A percentile compares a stretch with the other conserved stretches of the same genome.
These are phyloP conservation scores for Colletotrichum eremochloae DNA, from an alignment of 2,329 filamentous ascomycete genomes.

Conservation along the genomic window DNA sequence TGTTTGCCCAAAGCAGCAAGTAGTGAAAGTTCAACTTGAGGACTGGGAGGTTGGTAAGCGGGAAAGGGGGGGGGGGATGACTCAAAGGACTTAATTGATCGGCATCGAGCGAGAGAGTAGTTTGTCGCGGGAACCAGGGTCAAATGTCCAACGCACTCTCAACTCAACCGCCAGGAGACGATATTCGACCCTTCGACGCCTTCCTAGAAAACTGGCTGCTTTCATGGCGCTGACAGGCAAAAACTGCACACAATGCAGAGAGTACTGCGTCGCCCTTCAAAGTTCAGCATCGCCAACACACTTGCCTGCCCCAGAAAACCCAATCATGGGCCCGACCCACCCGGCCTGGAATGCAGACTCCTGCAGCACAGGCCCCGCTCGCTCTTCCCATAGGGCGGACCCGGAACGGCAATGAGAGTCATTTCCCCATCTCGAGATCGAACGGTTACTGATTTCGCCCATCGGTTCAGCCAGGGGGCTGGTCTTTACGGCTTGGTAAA, in stretches of 20 bases:
- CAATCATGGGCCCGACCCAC: constrained; percentile 46
- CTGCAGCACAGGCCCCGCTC: constrained; percentile 45
- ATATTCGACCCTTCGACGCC: constrained; percentile 2
- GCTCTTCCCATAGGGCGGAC: constrained; percentile 45
- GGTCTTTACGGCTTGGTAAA: not conserved
- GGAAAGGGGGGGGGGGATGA: not conserved
- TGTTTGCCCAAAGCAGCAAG: constrained; percentile 1
- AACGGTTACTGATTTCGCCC: constrained; percentile 11
- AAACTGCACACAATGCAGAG: constrained; percentile 25
- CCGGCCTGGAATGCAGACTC: constrained; percentile 46
- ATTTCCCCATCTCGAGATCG: constrained; percentile 35
- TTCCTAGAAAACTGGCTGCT: constrained; percentile 19
- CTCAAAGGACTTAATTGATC: constrained; percentile 4
- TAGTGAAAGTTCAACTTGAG: not conserved
- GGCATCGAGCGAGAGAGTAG: not conserved
- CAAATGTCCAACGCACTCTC: not conserved
- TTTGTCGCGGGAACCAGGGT: constrained; percentile 3
- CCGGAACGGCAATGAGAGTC: constrained; percentile 45
- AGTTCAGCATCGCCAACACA: constrained; percentile 44
- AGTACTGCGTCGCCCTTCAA: constrained; percentile 32
- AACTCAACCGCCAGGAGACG: constrained; percentile 11
- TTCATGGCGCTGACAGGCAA: constrained; percentile 27
- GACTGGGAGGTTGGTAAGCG: constrained; percentile 5
- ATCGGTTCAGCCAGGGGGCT: constrained; percentile 9
- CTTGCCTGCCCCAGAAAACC: constrained; percentile 32